phyloP scores from a whole-genome alignment of 2,329 filamentous ascomycete genomes.

The Monosporascus sp. region DNA sequence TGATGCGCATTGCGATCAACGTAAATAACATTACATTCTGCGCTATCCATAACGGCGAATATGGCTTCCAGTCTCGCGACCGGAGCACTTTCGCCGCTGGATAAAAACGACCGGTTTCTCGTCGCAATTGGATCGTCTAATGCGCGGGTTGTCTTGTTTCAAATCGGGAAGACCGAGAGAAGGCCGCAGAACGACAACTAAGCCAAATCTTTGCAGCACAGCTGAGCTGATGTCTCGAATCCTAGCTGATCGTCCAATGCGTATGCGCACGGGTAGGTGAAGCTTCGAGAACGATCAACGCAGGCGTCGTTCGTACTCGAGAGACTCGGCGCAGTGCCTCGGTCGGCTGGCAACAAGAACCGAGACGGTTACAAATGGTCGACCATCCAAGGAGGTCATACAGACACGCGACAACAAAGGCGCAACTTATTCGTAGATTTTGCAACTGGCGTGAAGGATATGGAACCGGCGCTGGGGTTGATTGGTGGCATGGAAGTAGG shows the following conservation, averaged over 20 bases:
- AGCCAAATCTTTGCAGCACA: background rate
- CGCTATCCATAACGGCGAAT: constrained; percentile 52
- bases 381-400: background rate
- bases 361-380: background rate
- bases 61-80: constrained; percentile 58
- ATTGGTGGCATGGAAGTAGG: background rate
- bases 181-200: background rate
- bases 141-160: background rate
- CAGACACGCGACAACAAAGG: background rate
- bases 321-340: background rate
- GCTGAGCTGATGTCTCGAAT: background rate
- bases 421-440: background rate
- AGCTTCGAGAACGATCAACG: background rate
- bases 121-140: constrained; percentile 15
- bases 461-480: background rate
- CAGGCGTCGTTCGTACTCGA: background rate
- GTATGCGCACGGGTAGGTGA: background rate
- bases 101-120: constrained; percentile 14
- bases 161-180: background rate
- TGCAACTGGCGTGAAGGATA: background rate
- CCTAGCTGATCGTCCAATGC: background rate
- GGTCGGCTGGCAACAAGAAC: background rate
- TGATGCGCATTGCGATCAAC: constrained; percentile 50
- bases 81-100: constrained; percentile 48
- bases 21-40: constrained; percentile 55